These are phyloP conservation scores for Hypoxylon lienhwacheense DNA, from an alignment of 495 filamentous ascomycete genomes.

Conservation along the genomic window DNA sequence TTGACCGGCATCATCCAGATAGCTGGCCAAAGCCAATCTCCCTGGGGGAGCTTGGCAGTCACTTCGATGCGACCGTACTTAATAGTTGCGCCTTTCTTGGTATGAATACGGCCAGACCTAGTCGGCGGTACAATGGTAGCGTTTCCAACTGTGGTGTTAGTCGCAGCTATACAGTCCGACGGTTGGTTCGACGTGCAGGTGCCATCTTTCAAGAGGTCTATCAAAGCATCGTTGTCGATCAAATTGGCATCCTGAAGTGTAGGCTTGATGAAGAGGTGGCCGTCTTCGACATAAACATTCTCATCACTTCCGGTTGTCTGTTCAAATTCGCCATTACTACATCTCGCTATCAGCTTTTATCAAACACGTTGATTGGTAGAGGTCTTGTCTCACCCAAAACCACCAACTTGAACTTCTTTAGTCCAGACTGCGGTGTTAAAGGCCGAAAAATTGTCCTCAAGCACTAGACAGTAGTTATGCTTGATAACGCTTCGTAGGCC, in stretches of 20 bases:
- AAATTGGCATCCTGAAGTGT: conserved; percentile 69
- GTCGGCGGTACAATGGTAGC: conserved; percentile 76
- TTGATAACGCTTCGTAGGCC: conserved; percentile 68
- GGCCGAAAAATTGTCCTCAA: conserved; percentile 67
- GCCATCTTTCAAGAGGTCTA: conserved; percentile 66
- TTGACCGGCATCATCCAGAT: conserved; percentile 88
- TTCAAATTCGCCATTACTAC: conserved; percentile 80
- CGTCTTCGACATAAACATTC: conserved; percentile 72
- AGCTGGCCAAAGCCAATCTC: conserved; percentile 89
- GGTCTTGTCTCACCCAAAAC: conserved; percentile 67
- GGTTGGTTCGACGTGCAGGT: conserved; percentile 63
- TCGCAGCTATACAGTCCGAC: conserved; percentile 62
- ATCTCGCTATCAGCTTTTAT: conserved; percentile 3
- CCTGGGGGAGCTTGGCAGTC: conserved; percentile 68
- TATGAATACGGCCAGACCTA: conserved; percentile 76
- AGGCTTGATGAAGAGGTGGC: conserved; percentile 72
- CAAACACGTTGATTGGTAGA: not conserved
- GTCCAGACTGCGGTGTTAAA: conserved; percentile 69
- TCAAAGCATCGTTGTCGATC: conserved; percentile 62
- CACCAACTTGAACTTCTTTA: conserved; percentile 76
- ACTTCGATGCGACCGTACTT: conserved; percentile 84
- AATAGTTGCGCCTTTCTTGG: conserved; percentile 67
- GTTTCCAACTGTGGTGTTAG: conserved; percentile 67
- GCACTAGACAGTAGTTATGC: conserved; percentile 72
- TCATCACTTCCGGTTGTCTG: conserved; percentile 68